These are phyloP conservation scores for Trichosanthes cucumerina DNA, from an alignment of 306 rosid species.

Conservation along the genomic window DNA sequence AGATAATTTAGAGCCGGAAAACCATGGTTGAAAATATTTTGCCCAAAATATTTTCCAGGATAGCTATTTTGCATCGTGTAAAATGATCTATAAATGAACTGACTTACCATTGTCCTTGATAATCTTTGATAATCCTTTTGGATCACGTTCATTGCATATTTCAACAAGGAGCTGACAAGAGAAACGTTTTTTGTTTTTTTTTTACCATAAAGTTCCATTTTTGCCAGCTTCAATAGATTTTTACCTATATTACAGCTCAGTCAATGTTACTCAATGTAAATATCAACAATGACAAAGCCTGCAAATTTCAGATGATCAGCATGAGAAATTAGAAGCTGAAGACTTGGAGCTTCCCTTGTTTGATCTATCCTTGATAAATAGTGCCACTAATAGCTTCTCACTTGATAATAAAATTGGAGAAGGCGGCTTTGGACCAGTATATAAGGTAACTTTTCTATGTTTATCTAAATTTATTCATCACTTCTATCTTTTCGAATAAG, in stretches of 20 bases:
- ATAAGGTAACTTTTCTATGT: conserved; percentile 17
- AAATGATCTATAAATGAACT: not conserved
- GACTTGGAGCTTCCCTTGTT: conserved; percentile 40
- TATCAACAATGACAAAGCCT: not conserved
- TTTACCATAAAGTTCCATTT: not conserved
- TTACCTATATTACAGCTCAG: not conserved
- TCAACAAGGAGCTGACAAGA: not conserved
- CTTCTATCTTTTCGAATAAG: not conserved
- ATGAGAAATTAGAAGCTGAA: conserved; percentile 10
- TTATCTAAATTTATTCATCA: not conserved
- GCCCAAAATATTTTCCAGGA: not conserved
- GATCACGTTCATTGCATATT: not conserved
- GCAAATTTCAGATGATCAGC: not conserved
- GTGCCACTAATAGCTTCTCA: conserved; percentile 42
- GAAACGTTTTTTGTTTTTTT: not conserved
- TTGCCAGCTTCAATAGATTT: not conserved
- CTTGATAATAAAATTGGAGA: conserved; percentile 13
- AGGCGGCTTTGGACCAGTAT: conserved; percentile 46
- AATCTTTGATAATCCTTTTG: not conserved
- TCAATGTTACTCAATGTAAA: not conserved
- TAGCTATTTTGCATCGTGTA: not conserved
- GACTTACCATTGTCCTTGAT: not conserved
- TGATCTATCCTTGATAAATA: conserved; percentile 21
- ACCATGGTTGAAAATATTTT: not conserved
- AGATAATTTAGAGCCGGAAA: not conserved